Conservation (phyloP, 140 eudicot species). For the Stevia rebaudiana region DNA sequence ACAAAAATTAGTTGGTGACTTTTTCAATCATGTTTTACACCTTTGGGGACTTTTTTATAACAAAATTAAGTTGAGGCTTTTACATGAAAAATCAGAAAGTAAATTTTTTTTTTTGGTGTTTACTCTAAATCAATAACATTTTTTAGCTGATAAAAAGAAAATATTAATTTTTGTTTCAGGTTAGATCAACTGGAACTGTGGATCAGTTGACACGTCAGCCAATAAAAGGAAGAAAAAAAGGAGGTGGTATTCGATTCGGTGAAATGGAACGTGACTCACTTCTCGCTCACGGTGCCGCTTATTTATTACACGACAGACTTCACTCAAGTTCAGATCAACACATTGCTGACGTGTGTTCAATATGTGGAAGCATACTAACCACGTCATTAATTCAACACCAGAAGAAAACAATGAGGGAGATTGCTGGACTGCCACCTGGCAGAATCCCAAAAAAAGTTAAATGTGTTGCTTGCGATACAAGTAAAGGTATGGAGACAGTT, state of each 20-base stretch:
- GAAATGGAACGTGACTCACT: constrained; percentile 97
- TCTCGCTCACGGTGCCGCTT: constrained; percentile 95
- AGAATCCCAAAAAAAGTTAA: constrained; percentile 66
- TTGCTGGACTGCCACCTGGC: constrained; percentile 63
- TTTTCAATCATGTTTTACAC: no score
- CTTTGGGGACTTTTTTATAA: no score
- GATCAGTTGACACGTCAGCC: constrained; percentile 92
- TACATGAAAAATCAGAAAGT: no score
- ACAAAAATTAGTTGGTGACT: no score
- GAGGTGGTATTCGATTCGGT: constrained; percentile 95
- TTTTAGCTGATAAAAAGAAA: background rate
- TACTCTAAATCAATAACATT: no score
- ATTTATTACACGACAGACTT: constrained; percentile 79
- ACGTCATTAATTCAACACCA: constrained; percentile 52
- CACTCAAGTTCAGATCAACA: constrained; percentile 86
- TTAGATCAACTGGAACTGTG: constrained; percentile 78
- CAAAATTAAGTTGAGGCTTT: no score
- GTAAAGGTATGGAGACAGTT: constrained; percentile 92
- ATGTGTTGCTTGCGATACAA: constrained; percentile 65
- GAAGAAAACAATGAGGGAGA: constrained; percentile 37
- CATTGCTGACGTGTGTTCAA: constrained; percentile 80
- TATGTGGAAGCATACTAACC: constrained; percentile 85
- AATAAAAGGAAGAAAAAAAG: constrained; percentile 83
- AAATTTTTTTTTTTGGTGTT: no score
- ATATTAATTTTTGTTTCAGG: constrained; percentile 35